Base-by-base conservation (phyloP, 495 filamentous ascomycete species). In the Friedmanniomyces endolithicus region DNA sequence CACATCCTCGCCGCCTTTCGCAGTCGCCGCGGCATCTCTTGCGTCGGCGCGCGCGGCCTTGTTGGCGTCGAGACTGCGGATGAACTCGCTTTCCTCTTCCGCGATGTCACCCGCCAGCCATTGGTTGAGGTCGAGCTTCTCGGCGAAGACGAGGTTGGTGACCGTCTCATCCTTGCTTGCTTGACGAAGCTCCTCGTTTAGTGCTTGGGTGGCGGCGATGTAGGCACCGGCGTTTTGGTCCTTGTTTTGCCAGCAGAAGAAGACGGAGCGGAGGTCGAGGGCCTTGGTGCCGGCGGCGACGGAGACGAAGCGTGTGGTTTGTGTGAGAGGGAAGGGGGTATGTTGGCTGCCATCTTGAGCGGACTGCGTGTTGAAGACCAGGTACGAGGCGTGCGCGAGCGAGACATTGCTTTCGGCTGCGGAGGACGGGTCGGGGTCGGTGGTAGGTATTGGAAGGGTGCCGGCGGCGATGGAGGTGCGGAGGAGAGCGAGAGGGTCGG, bases 171-270 rank as follows among this genome's bases (percentile, higher is more conserved):
- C 74, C 19, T 68, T 69, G 11, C 73, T 70, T 20, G 73, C 75
- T 49, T 76, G 75, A 27, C 76, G 75, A 29, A 96, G 76, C 59
- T 87, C 81, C 37, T 88, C 85, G 58, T 90, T 95, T 34, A 97
- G 75, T 56, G 80, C 74, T 65, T 86, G 79, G 20, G 86, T 86
- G 7, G 83, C 81, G 44, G 83, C 78, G 68, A 96, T 90, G 74
- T 97, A 97, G 55, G 89, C 87, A 9, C 84, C 82, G 64, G 94
- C 88, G 35, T 83, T 78, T 55, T 81, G 78, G 73, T 96, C 89
- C 67, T 87, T 87, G 67, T 95, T 90, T 65, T 84, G 76, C 85
- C 87, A 99, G 49, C 88, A 86, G 58, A 96, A 94, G 71, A 87
- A 95, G 71, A 97, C 88, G 69, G 83, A 87, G 67, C 92, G 88